phyloP scores from a whole-genome alignment of 2,329 filamentous ascomycete genomes.

The Aspergillus aculeatinus region DNA sequence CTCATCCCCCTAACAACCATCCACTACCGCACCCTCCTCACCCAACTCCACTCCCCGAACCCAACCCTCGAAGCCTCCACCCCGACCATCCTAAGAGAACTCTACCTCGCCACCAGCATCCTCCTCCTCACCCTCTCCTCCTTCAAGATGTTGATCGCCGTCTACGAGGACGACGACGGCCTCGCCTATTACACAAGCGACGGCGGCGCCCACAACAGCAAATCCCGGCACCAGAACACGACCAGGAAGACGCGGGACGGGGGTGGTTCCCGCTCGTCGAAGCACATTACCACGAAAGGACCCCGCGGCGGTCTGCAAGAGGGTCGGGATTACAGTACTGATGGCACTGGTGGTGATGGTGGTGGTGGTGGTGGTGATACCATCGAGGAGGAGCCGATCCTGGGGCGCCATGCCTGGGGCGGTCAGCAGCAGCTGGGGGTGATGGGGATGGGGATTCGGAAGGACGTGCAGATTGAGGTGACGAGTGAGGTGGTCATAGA shows the following conservation, averaged over 20 bases:
- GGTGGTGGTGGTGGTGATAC: background rate
- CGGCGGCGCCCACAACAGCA: background rate
- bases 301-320: no score
- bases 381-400: slow-evolving; percentile 1
- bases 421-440: background rate
- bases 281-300: no score
- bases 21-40: slow-evolving; percentile 39
- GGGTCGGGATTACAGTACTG: no score
- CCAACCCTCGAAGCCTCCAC: slow-evolving; percentile 39
- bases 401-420: background rate
- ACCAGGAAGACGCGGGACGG: no score
- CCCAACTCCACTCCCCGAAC: slow-evolving; percentile 32
- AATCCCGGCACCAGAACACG: background rate
- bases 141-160: slow-evolving; percentile 47
- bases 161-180: slow-evolving; percentile 28
- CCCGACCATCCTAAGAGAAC: slow-evolving; percentile 39
- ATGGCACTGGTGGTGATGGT: no score
- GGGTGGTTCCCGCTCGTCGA: background rate
- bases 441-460: background rate
- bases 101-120: slow-evolving; percentile 44
- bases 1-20: slow-evolving; percentile 40
- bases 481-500: background rate
- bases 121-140: slow-evolving; percentile 46
- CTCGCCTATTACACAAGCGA: slow-evolving; percentile 20
- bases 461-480: background rate